Evolutionary conservation across 495 filamentous ascomycete species (phyloP), one percentile per base, ranked within the genome.

Genomic region (Tuber magnatum): DNA sequence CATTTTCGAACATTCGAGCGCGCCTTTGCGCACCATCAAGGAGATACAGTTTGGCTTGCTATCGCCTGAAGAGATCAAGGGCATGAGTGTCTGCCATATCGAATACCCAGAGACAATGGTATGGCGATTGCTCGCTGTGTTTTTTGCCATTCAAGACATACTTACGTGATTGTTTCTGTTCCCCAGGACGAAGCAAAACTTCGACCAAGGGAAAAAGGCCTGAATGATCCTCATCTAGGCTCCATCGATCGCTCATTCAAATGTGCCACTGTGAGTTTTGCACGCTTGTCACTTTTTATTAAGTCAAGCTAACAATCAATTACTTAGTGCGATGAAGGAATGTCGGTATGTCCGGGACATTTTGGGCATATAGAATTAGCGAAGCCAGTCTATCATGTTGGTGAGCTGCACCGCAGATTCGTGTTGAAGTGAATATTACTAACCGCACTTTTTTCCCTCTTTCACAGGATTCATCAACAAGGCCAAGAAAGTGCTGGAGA

Each of bases 41-140:
- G 95, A 98, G 88, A 97, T 99, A 78, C 96, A 98, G 86, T 99
- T 99, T 84, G 95, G 95, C 81, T 90, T 99, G 76, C 86, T 97
- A 81, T 94, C 94, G 28, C 95, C 96, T 1, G 94, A 98, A 83
- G 96, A 99, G 84, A 96, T 97, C 85, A 98, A 98, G 86, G 91
- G 89, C 75, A 94, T 97, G 93, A 97, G 94, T 85, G 94, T 97
- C 70, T 90, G 89, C 43, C 91, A 94, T 80, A 93, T 99, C 76
- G 87, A 93, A 83, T 97, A 97, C 81, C 94, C 95, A 1, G 95
- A 99, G 87, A 98, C 95, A 14, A 97, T 98, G 96, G 89, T 90
- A 83, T 79, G 87, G 43, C 69, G 42, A 32, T 76, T 74, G 71
- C 82, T 61, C 70, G 73, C 73, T 70, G 71, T 75, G 44, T 74